Percentiles rank a stretch among this genome's conserved stretches.
Conservation (phyloP, 371 early-diverging fungal species). For the Mortierella sp. region DNA sequence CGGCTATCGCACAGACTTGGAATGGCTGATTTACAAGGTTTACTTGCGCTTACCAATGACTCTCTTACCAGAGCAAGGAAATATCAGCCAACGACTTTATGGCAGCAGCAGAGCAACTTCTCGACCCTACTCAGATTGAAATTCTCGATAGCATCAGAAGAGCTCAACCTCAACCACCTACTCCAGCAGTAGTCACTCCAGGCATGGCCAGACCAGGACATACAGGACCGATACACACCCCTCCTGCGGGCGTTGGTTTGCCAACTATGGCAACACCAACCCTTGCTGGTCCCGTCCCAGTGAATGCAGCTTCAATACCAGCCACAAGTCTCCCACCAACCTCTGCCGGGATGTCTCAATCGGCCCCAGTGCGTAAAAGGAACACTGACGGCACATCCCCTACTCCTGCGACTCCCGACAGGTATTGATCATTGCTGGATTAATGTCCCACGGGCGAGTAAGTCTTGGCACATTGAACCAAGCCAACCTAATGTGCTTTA, state of each 20-base stretch:
- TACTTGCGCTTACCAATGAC: not conserved
- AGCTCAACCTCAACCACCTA: not conserved
- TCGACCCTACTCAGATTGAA: constrained; percentile 44
- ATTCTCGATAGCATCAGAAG: constrained; percentile 45
- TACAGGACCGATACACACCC: not conserved
- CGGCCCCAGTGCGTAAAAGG: constrained; percentile 45
- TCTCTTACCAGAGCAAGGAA: constrained; percentile 16
- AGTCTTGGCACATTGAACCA: not conserved
- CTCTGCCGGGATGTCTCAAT: constrained; percentile 5
- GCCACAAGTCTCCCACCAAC: constrained; percentile 13
- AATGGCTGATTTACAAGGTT: not conserved
- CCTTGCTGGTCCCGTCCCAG: not conserved
- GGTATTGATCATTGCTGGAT: constrained; percentile 3
- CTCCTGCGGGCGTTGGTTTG: not conserved
- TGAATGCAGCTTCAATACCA: not conserved
- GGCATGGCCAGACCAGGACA: not conserved
- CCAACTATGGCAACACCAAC: not conserved
- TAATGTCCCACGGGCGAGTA: constrained; percentile 8
- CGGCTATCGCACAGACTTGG: too few relatives aligned
- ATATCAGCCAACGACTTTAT: constrained; percentile 42
- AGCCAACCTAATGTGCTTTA: not conserved
- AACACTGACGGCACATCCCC: constrained; percentile 24
- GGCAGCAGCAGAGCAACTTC: constrained; percentile 27
- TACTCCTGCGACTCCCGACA: constrained; percentile 25
- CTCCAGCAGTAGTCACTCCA: not conserved